Evolutionary conservation across 495 filamentous ascomycete species (phyloP).

Genomic region (Lepidopterella palustris): DNA sequence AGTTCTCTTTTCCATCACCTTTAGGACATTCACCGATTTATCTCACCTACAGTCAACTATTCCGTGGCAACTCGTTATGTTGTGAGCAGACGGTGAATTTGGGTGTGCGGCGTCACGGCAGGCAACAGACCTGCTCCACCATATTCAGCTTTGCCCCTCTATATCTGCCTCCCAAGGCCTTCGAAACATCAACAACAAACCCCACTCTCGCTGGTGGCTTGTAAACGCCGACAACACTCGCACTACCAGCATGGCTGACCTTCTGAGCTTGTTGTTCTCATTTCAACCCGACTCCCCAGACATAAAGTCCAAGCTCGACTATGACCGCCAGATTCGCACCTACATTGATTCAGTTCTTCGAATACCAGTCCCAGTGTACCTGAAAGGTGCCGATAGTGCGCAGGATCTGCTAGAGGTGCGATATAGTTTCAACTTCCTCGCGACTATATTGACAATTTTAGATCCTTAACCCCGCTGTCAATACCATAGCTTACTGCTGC

Average conservation of each 20-base stretch:
- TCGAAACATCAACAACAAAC: background rate
- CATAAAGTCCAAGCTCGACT: conserved; percentile 19
- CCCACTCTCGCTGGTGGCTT: background rate
- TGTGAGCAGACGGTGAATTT: background rate
- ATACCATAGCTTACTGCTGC: conserved; percentile 33
- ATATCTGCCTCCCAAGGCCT: background rate
- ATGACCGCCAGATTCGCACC: conserved; percentile 24
- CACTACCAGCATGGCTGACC: conserved; percentile 14
- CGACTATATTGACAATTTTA: conserved; percentile 8
- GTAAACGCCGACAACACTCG: background rate
- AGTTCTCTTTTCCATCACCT: too few species aligned
- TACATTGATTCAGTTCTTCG: conserved; percentile 22
- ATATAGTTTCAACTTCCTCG: background rate
- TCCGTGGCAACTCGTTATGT: background rate
- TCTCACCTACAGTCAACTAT: too few species aligned
- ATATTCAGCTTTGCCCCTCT: background rate
- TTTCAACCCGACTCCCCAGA: conserved; percentile 20
- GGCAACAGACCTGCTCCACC: background rate
- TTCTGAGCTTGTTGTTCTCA: conserved; percentile 11
- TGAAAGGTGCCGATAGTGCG: conserved; percentile 23
- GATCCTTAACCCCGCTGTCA: conserved; percentile 32
- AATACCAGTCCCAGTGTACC: conserved; percentile 9
- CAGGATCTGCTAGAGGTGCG: conserved; percentile 30
- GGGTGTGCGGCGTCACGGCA: background rate
- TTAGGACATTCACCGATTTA: too few species aligned